Conservation (phyloP, 805 yeast species). For the Myxozyma geophila region DNA sequence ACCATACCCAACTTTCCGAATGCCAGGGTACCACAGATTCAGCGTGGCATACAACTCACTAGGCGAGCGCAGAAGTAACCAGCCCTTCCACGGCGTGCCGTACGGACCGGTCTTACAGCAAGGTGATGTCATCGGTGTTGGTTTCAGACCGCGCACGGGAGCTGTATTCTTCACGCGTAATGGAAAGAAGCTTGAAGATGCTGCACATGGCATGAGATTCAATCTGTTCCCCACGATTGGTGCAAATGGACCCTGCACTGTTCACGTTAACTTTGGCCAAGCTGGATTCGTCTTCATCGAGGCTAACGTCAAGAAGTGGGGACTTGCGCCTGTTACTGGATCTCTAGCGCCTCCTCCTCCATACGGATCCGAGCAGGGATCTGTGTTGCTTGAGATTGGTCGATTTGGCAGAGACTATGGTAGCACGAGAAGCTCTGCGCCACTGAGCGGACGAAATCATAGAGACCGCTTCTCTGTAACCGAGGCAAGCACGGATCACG, state of each 20-base stretch:
- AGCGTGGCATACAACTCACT: slow-evolving; percentile 87
- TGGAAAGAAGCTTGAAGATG: slow-evolving; percentile 87
- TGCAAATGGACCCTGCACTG: slow-evolving; percentile 74
- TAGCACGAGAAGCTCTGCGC: slow-evolving; percentile 14
- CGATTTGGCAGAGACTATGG: slow-evolving; percentile 19
- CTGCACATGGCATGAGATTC: slow-evolving; percentile 70
- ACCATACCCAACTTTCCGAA: slow-evolving; percentile 91
- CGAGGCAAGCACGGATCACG: slow-evolving; percentile 11
- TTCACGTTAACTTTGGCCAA: slow-evolving; percentile 91
- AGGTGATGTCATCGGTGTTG: slow-evolving; percentile 94
- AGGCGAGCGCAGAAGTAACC: slow-evolving; percentile 79
- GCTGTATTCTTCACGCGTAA: slow-evolving; percentile 92
- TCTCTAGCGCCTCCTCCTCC: slow-evolving; percentile 92
- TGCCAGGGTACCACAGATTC: slow-evolving; percentile 88
- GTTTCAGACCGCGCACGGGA: slow-evolving; percentile 80
- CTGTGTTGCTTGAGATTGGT: slow-evolving; percentile 66
- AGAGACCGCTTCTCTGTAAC: slow-evolving; percentile 27
- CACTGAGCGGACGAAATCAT: slow-evolving; percentile 3
- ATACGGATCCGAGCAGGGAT: slow-evolving; percentile 77
- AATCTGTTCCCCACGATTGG: slow-evolving; percentile 89
- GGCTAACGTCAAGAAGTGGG: slow-evolving; percentile 94
- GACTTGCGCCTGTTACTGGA: slow-evolving; percentile 89
- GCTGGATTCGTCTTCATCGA: slow-evolving; percentile 88
- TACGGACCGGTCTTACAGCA: slow-evolving; percentile 65
- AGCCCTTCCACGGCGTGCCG: slow-evolving; percentile 65